A percentile compares a stretch with the other conserved stretches of the same genome.
These are phyloP conservation scores for Penicillium hesseltinei DNA, from an alignment of 2,329 filamentous ascomycete genomes.

Conservation along the genomic window DNA sequence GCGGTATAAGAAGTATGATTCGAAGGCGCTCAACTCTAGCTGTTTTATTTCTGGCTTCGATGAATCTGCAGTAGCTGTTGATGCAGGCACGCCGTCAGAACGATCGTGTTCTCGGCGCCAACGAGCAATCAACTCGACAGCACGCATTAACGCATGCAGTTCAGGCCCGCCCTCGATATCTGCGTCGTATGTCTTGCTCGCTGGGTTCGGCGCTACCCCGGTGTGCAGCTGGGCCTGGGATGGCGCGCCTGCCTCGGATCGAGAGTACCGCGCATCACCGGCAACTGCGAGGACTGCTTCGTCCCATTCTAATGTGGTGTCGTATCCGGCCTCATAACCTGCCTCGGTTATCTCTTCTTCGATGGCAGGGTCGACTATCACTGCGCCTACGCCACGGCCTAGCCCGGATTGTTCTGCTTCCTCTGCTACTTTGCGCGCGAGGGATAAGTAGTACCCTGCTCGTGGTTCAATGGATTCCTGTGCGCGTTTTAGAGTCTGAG, in stretches of 20 bases:
- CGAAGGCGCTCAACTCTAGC: constrained; percentile 26
- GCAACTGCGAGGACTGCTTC: constrained; percentile 45
- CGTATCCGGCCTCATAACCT: constrained; percentile 23
- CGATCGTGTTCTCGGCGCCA: constrained; percentile 35
- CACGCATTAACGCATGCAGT: constrained; percentile 49
- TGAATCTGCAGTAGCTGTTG: neutral
- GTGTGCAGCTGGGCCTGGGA: constrained; percentile 24
- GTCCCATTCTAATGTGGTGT: constrained; percentile 26
- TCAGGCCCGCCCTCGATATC: constrained; percentile 45
- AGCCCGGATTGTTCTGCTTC: constrained; percentile 38
- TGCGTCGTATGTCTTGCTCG: constrained; percentile 26
- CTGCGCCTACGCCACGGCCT: constrained; percentile 44
- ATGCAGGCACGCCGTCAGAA: neutral
- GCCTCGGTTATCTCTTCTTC: constrained; percentile 23
- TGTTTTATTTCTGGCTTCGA: constrained; percentile 5
- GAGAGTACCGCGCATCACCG: constrained; percentile 44
- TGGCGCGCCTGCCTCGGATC: constrained; percentile 27
- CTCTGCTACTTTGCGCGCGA: constrained; percentile 40
- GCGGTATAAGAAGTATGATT: constrained; percentile 46
- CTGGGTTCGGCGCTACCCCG: constrained; percentile 25
- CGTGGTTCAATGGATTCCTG: constrained; percentile 37
- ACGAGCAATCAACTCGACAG: constrained; percentile 42
- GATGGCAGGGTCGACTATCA: constrained; percentile 46
- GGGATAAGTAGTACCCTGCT: constrained; percentile 40
- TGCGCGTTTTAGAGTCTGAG: constrained; percentile 35